These are phyloP conservation scores for Quercus engelmannii DNA, from an alignment of 306 rosid species.

Conservation along the genomic window DNA sequence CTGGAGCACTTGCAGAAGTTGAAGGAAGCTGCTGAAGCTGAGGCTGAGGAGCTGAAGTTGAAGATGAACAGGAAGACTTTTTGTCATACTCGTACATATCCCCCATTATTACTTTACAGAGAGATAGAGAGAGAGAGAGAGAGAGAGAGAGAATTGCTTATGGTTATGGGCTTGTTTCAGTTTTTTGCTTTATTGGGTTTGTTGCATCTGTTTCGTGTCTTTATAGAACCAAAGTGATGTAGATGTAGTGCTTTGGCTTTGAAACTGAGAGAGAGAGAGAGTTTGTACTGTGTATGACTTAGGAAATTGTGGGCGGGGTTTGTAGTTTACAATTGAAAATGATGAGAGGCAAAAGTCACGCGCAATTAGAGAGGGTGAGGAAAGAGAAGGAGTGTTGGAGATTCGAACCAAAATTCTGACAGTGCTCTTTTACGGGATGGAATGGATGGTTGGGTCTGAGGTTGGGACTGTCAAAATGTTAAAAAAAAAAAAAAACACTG, in stretches of 20 bases:
- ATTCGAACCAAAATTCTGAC: neutral
- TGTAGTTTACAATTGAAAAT: conserved; percentile 15
- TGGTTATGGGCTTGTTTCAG: neutral
- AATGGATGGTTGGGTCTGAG: too few relatives aligned
- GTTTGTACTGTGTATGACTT: conserved; percentile 6
- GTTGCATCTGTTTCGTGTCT: conserved; percentile 16
- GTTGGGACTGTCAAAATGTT: neutral
- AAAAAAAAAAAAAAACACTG: neutral
- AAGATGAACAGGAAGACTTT: conserved; percentile 22
- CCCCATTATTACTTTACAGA: conserved; percentile 38
- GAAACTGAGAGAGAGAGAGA: conserved; percentile 8
- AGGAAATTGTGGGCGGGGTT: conserved; percentile 33
- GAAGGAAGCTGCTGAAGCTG: neutral
- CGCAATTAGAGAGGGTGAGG: conserved; percentile 21
- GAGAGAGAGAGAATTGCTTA: neutral
- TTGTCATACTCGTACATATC: conserved; percentile 36
- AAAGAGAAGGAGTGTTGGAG: neutral
- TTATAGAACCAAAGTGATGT: conserved; percentile 18
- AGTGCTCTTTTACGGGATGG: conserved; percentile 2
- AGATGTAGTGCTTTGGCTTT: conserved; percentile 23
- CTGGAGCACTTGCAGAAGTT: conserved; percentile 40
- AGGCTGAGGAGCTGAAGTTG: conserved; percentile 27
- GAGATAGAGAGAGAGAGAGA: neutral
- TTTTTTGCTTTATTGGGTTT: conserved; percentile 5
- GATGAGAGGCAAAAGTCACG: neutral